Percentiles rank a stretch among this genome's conserved stretches.
Evolutionary conservation across 1,139 yeast genomes (phyloP).

Genomic region (Nematodospora anomalae): DNA sequence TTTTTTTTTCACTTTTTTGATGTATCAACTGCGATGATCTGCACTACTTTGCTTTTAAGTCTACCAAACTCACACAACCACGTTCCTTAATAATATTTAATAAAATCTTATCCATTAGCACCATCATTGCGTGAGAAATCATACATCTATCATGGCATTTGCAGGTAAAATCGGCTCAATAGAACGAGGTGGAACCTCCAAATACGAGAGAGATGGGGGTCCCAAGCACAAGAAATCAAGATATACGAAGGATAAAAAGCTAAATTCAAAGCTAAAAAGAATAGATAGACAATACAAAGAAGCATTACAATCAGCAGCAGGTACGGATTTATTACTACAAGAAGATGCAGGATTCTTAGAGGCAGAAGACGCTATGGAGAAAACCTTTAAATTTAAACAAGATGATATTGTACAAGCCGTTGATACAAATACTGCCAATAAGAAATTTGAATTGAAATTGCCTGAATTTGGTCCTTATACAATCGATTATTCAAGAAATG

Average conservation of each 20-base stretch:
- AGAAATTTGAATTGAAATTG: slow-evolving; percentile 72
- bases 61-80: too few relatives aligned
- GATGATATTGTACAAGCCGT: slow-evolving; percentile 77
- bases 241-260: slow-evolving; percentile 55
- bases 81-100: too few relatives aligned
- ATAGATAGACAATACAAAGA: slow-evolving; percentile 73
- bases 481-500: slow-evolving; percentile 80
- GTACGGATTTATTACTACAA: slow-evolving; percentile 80
- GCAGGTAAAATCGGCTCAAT: slow-evolving; percentile 23
- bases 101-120: too few relatives aligned
- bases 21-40: slow-evolving; percentile 3
- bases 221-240: slow-evolving; percentile 8
- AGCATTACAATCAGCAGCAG: slow-evolving; percentile 79
- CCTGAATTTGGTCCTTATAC: slow-evolving; percentile 85
- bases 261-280: slow-evolving; percentile 63
- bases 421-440: slow-evolving; percentile 71
- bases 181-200: slow-evolving; percentile 21
- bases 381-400: slow-evolving; percentile 82
- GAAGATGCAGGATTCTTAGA: slow-evolving; percentile 86
- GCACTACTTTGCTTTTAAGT: too few relatives aligned
- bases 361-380: slow-evolving; percentile 86
- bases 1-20: too few relatives aligned
- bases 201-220: slow-evolving; percentile 19
- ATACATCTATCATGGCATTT: slow-evolving; percentile 13
- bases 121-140: too few relatives aligned